Base-by-base conservation (phyloP, 352 stramenopile genomes). In the Phytophthora megakarya region DNA sequence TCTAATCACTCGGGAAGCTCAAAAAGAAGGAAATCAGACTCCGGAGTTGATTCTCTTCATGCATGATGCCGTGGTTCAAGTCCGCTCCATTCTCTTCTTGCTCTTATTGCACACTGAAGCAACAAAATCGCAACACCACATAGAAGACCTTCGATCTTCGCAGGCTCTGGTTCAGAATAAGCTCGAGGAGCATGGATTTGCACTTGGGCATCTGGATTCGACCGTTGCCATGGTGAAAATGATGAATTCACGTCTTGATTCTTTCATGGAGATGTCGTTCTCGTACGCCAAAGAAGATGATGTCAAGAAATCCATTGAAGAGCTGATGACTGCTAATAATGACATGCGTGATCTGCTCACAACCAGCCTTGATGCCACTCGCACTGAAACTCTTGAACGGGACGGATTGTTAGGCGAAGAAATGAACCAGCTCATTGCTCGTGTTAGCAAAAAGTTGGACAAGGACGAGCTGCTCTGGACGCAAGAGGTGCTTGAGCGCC, bases 381-480 rank as follows among this genome's bases (percentile, higher is more conserved):
- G 82, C 22, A 64, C 13, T 12, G 80, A 89, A 32, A 74, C 78
- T 7, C 39, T 80, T 13, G 71, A 81, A 37, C 78, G 80, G 5
- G 78, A 90, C 23, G 75, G 80, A 13, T 43, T 77, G 6, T 58
- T 92, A 0, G 84, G 89, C 38, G 64, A 72, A 5, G 84, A 92
- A 23, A 53, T 92, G 38, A 71, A 73, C 37, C 81, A 92, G 37
- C 67, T 92, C 15, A 78, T 83, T 18, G 71, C 70, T 8, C 81
- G 81, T 7, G 77, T 92, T 26, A 85, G 79, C 48, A 90, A 87
- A 61, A 92, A 92, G 35, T 66, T 88, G 3, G 83, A 92, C 61
- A 89, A 90, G 60, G 81, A 89, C 51, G 79, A 92, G 25, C 67
- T 92, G 30, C 67, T 90, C 4, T 92, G 83, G 83, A 92, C 83